Conservation (phyloP, 306 rosid species). For the Delonix regia region DNA sequence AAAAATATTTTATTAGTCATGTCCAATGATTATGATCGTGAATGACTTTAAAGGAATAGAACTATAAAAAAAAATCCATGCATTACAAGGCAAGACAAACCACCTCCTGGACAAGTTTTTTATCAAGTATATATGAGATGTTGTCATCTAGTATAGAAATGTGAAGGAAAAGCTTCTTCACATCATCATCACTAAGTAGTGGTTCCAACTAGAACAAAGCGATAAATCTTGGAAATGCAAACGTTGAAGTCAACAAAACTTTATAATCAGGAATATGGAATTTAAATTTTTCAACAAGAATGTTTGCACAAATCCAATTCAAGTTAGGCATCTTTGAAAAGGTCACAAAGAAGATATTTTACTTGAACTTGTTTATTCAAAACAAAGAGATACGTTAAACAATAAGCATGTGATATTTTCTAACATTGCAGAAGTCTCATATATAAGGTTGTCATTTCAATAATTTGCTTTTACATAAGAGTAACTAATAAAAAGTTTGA, state of each 20-base stretch:
- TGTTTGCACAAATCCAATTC: too few species aligned
- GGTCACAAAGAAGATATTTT: constrained; percentile 34
- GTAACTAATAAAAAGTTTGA: too few species aligned
- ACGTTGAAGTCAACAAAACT: constrained; percentile 51
- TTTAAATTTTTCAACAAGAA: constrained; percentile 27
- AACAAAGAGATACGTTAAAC: not conserved
- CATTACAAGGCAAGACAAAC: not conserved
- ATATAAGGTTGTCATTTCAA: too few species aligned
- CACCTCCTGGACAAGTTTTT: constrained; percentile 33
- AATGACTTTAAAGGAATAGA: too few species aligned
- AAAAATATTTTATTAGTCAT: too few species aligned
- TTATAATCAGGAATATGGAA: constrained; percentile 35
- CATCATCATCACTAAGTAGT: constrained; percentile 25
- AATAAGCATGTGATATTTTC: too few species aligned
- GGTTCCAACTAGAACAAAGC: constrained; percentile 9
- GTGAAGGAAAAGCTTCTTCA: constrained; percentile 38
- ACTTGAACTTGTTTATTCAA: constrained; percentile 30
- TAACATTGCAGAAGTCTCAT: too few species aligned
- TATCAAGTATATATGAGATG: constrained; percentile 6
- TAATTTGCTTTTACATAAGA: too few species aligned
- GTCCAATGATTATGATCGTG: too few species aligned
- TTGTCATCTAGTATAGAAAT: constrained; percentile 28
- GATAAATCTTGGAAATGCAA: constrained; percentile 31
- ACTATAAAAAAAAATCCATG: not conserved
- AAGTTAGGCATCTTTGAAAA: constrained; percentile 35